Conservation (phyloP, 805 yeast genomes). For the Metschnikowia kunwiensis region DNA sequence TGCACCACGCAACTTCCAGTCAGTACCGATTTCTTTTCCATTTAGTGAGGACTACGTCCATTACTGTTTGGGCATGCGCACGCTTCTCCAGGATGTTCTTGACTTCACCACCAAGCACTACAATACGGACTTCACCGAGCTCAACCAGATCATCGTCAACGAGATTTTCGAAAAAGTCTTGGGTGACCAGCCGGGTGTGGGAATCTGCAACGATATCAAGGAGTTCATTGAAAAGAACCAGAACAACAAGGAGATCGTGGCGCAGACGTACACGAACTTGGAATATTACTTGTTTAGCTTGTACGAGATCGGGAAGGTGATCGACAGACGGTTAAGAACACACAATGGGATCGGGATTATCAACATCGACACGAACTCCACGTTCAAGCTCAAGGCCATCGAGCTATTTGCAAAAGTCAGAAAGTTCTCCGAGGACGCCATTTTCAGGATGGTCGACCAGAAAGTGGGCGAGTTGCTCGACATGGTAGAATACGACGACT, state of each 20-base stretch:
- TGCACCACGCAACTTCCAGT: conserved; percentile 45
- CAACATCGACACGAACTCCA: conserved; percentile 39
- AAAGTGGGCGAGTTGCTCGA: conserved; percentile 79
- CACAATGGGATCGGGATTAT: conserved; percentile 40
- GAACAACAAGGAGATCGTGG: conserved; percentile 81
- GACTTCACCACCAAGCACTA: conserved; percentile 64
- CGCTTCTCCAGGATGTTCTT: conserved; percentile 61
- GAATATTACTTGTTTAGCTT: conserved; percentile 83
- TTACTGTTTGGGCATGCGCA: conserved; percentile 72
- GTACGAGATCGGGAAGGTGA: conserved; percentile 55
- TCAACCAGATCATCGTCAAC: conserved; percentile 56
- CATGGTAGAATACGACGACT: conserved; percentile 75
- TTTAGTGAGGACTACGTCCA: conserved; percentile 87
- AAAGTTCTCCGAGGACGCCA: conserved; percentile 70
- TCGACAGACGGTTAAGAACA: conserved; percentile 34
- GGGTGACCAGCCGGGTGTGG: conserved; percentile 42
- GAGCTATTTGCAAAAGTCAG: conserved; percentile 56
- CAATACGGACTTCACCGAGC: conserved; percentile 57
- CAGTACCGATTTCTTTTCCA: conserved; percentile 63
- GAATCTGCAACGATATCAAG: conserved; percentile 58
- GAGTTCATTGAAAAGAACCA: conserved; percentile 61
- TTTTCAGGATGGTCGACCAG: conserved; percentile 78
- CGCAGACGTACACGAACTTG: conserved; percentile 84
- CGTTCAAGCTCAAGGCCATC: conserved; percentile 46
- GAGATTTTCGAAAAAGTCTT: conserved; percentile 67